Evolutionary conservation across 257 asterid genomes (phyloP), one percentile per base, ranked within the genome.

Genomic region (Pogostemon cablin): DNA sequence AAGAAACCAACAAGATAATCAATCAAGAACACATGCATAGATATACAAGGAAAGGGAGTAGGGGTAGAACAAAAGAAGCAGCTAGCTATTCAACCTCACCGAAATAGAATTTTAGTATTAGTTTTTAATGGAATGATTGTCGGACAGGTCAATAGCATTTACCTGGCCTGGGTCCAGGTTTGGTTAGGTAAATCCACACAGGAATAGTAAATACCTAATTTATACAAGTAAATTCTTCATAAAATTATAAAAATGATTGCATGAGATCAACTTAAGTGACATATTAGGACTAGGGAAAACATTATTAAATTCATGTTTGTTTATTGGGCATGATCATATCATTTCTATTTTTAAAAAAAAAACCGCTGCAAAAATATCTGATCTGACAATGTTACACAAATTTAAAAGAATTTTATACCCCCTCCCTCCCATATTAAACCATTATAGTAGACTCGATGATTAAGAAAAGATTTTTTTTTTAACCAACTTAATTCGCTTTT

Each of bases 301-400:
- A 25, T 12, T 7, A 35, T 10, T 43, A 6, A 9, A 37, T 20
- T 56, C 43, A 56, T 62, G 12, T 12, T 50, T 17, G 67, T 15
- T 15, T 65, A 39, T 47, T 43, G 50, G 7, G 11, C 37, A 49
- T 25, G 38, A 3, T 41, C 54, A 66, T 9, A 6, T 40, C 42
- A 38, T 10, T 37, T 62, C 4, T 17, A 25, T 0, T 25, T 25
- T 25, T 25, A 25, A 25, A 25, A 1, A 39, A 54, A 59, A 15
- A 57, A 60, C 25, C 75, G 20, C 40, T 4, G 43, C 65, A 34
- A 62, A 15, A 61, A 48, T 35, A 52, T 35, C 58, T 15, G 38
- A 59, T 72, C 66, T 32, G 41, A 68, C n/a, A 54, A 46, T 15
- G 52, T 42, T 34, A 58, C 32, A 12, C 41, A 50, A 41, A 37